Base-by-base conservation (phyloP, 2,329 filamentous ascomycete genomes). In the Hansfordia pulvinata region DNA sequence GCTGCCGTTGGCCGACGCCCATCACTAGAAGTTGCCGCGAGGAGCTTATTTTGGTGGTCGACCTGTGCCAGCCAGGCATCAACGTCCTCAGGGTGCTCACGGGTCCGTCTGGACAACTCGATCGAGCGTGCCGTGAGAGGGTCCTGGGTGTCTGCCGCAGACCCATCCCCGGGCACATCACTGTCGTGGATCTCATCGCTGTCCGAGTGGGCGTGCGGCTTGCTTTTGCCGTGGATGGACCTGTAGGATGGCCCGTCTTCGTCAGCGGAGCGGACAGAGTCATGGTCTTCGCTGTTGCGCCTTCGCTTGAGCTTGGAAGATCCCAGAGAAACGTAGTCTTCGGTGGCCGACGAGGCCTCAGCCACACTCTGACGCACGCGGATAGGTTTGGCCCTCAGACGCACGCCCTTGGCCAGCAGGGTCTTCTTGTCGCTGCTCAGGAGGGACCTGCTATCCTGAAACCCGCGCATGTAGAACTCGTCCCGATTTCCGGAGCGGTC, bases 31-130 rank as follows among this genome's bases (percentile, higher is more conserved):
- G 60, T 58, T 14, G 60, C 54, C 27, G 56, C 56, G 21, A 88
- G 54, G 29, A 92, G 58, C 3, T 52, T 49, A 34, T 84, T 73
- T 52, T 96, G 88, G 33, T 93, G 74, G 6, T 73, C 56, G 23
- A 88, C 77, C n/a, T 94, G 60, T 19, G 69, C 62, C 10, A 92
- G 50, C 88, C 88, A 96, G 11, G 72, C 62, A 21, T 73, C 56
- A 12, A 81, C 59, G 41, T 92, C 69, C 5, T 62, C 49, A 1
- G 85, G 82, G 13, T 69, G 49, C 2, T 76, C 59, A 29, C 77
- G 73, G 18, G 84, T 72, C 17, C 49, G 62, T 9, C 64, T 68
- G 3, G 66, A 69, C 6, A 94, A 57, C 27, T 74, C 58, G 0
- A 76, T 59, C 10, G 71, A 72, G 30, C 54, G 65, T 42, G 62